Base-by-base conservation (phyloP, 2,329 filamentous ascomycete genomes). In the Aureobasidium sp. region DNA sequence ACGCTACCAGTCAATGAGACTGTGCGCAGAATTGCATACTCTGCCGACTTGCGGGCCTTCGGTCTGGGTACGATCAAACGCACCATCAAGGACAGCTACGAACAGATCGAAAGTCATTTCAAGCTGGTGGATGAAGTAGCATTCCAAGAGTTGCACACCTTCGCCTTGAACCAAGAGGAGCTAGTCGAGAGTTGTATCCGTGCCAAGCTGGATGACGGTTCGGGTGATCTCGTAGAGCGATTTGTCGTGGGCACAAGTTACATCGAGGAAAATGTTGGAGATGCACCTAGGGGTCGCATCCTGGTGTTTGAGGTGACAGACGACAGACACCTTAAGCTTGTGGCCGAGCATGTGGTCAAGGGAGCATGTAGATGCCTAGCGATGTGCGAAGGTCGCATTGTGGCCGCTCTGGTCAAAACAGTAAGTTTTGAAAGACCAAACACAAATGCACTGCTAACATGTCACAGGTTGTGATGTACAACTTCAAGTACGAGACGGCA, bases 191-290 rank as follows among this genome's bases (percentile, higher is more conserved):
- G 87, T 63, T 86, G 96, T 8, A 85, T 95, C 61, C 84, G 89
- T 35, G 86, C 89, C 6, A 83, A 90, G 65, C 79, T 96, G 13
- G 79, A 81, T 2, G 86, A 81, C 37, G 79, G 79, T 2, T 78
- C 81, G 55, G 64, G 64, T 6, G 77, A 78, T 15, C 70, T 74
- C 5, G 81, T 81, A 0, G 92, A 97, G 70, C 81, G 91, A 43
- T 97, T 97, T 69, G 77, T 97, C n/a, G 83, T 97, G 7, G 94
- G 94, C 7, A 97, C 94, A 0, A 89, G 89, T 60, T 92, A 88
- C 67, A 70, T 93, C 8, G 85, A 89, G 47, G 83, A 84, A 9
- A 78, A 81, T 10, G 74, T 75, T 2, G 74, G 79, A 19, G 76
- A 74, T 11, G 75, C 80, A 15, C 78, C 80, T n/a, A 79, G 83